Evolutionary conservation across 306 rosid genomes (phyloP), one percentile per base, ranked within the genome.

Genomic region (Prunus dulcis): DNA sequence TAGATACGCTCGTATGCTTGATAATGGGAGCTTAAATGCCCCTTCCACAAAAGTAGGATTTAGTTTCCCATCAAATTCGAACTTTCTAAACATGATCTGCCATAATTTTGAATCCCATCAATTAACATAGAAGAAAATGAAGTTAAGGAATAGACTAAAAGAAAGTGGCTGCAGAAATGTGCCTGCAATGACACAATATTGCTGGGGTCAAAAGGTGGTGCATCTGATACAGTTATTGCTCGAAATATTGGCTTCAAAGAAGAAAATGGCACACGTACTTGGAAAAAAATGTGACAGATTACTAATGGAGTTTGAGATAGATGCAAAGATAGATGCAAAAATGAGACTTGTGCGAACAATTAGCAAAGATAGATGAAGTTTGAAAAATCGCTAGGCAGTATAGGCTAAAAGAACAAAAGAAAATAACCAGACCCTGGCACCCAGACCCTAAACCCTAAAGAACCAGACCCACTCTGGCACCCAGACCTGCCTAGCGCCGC

Each of bases 21-120:
- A 94, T 53, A 94, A 61, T 8, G 96, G 97, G 82, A 94, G 96
- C 87, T 90, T 87, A 86, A 91, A 90, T 19, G 83, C 80, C 74
- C 98, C 97, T 87, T 94, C 97, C 67, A 75, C 84, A 68, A 94
- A 94, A 57, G 95, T 90, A 15, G 76, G 90, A 75, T 94, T 94
- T 69, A 94, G 81, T 90, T 89, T 88, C 71, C 97, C 98, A 74
- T 94, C 97, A 81, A 84, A 91, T 74, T 94, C 97, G 76, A 94
- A 94, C 83, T 94, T 94, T 91, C 98, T 94, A 83, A 90, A 94
- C 96, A 94, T 90, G 66, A 94, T 91, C 98, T 94, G 97, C 88
- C 86, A 52, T 56, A 27, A 82, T 75, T 81, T 80, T 64, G 17
- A 47, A 23, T 71, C 22, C 70, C 82, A 61, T 73, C 63, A 80